Evolutionary conservation across 805 yeast genomes (phyloP), one percentile per base, ranked within the genome.

Genomic region (Lipomyces yamanashiensis): DNA sequence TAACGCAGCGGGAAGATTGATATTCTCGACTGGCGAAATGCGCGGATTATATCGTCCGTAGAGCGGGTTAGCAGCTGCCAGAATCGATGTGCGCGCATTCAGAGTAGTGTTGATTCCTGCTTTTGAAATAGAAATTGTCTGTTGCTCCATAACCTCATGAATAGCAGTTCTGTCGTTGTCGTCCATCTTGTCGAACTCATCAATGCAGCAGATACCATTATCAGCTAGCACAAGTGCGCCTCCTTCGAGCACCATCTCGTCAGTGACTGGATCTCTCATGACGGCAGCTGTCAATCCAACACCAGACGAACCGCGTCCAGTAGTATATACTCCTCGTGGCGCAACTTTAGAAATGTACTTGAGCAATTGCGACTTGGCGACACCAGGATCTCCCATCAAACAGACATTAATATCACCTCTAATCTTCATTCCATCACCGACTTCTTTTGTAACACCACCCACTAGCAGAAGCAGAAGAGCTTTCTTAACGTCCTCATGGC

Each of bases 91-190:
- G 75, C 99, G 85, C 7, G 99, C 99, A 74, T 95, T 95, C 71
- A 95, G 81, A 1, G 98, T 90, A 9, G 99, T 95, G 67, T 95
- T 90, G 71, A 95, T 95, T 70, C 99, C 99, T 2, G 99, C 99
- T 77, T 95, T 95, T 49, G 98, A 90, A 63, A 95, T 95, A 23
- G 97, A 90, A 63, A 95, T 95, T 1, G 99, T 95, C 77, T 95
- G 99, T 76, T 95, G 99, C 79, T 95, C 99, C 99, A 95, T 95
- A 40, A 95, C 99, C 81, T 93, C 99, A 77, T 93, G 98, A 73
- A 95, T 95, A 1, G 98, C 98, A 0, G 98, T 95, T 73, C 99
- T 83, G 78, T 95, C 99, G 67, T 84, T 78, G 76, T 95, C 99
- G 75, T 93, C 98, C 99, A 95, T 95, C 80, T 95, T 95, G 78